Conservation (phyloP, 768 basidiomycete genomes). For the Boletus reticuloceps region DNA sequence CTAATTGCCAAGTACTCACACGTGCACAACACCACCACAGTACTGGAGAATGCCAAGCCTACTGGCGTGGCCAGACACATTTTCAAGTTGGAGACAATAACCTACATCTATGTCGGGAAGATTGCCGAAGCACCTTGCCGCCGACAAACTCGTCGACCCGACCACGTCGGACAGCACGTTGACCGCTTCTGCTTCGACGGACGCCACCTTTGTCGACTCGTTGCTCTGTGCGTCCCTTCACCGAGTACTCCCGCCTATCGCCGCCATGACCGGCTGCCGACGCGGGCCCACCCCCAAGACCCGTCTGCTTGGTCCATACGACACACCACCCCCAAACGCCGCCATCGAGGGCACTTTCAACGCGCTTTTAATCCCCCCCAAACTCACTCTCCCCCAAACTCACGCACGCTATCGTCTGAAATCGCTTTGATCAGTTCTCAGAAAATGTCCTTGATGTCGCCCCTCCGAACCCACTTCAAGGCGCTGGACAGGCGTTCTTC, state of each 20-base stretch:
- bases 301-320: slow-evolving; percentile 82
- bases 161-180: slow-evolving; percentile 35
- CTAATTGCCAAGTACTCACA: too few relatives aligned
- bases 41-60: slow-evolving; percentile 47
- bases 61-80: too few relatives aligned
- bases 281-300: slow-evolving; percentile 77
- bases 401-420: slow-evolving; percentile 67
- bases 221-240: slow-evolving; percentile 36
- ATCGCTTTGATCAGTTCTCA: slow-evolving; percentile 79
- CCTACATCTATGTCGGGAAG: slow-evolving; percentile 81
- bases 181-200: slow-evolving; percentile 12
- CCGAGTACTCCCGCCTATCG: slow-evolving; percentile 50
- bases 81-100: slow-evolving; percentile 65
- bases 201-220: slow-evolving; percentile 19
- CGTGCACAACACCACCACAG: slow-evolving; percentile 35
- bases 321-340: slow-evolving; percentile 59
- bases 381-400: slow-evolving; percentile 28
- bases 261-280: slow-evolving; percentile 53
- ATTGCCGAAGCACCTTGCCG: slow-evolving; percentile 86
- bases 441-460: slow-evolving; percentile 52
- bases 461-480: slow-evolving; percentile 54
- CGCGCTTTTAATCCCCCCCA: slow-evolving; percentile 34
- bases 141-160: slow-evolving; percentile 70
- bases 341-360: slow-evolving; percentile 51
- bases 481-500: slow-evolving; percentile 95